Evolutionary conservation across 2,329 filamentous ascomycete genomes (phyloP), one percentile per base, ranked within the genome.

Genomic region (Cladophialophora carrionii): DNA sequence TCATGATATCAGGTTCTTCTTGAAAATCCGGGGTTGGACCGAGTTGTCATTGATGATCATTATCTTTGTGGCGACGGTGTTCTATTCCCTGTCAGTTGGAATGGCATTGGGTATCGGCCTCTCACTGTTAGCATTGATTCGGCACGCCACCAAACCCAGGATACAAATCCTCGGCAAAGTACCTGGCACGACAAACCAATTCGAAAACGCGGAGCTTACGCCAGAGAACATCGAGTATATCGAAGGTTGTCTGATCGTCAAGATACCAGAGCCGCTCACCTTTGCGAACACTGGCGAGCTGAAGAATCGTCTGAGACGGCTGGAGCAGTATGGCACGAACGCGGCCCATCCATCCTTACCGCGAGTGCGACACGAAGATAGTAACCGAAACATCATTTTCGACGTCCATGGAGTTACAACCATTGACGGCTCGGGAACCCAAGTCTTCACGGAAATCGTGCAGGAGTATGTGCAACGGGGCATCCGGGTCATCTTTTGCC

Each of bases 381-480:
- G 91, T 73, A 97, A 97, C 75, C 86, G 88, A 71, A 97, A 96
- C 74, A 84, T 99, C 76, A 92, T 99, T 68, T 98, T 99, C 73
- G 95, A 99, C 75, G 92, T 98, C 7, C 94, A 98, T 72, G 95
- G 95, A n/a, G 95, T 99, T 2, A 96, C 93, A 0, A 90, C 90
- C 31, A 88, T 99, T 72, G 95, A 99, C 75, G 95, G 92, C 5
- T 96, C 92, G 0, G 95, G 94, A 1, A 90, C 91, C 0, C 95
- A 98, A 78, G 94, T 98, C 0, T 82, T 99, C 2, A 85, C 87
- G 54, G 95, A 98, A 78, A 98, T 98, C 71, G 91, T 99, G 17
- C 82, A 87, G 55, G 84, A 82, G 32, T 98, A 98, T 75, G 82
- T 88, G n/a, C 84, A 90, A 37, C 83, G 89, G 4, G 90, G 89